Conservation (phyloP, 768 basidiomycete species). For the Xerocomellus dryophilus region DNA sequence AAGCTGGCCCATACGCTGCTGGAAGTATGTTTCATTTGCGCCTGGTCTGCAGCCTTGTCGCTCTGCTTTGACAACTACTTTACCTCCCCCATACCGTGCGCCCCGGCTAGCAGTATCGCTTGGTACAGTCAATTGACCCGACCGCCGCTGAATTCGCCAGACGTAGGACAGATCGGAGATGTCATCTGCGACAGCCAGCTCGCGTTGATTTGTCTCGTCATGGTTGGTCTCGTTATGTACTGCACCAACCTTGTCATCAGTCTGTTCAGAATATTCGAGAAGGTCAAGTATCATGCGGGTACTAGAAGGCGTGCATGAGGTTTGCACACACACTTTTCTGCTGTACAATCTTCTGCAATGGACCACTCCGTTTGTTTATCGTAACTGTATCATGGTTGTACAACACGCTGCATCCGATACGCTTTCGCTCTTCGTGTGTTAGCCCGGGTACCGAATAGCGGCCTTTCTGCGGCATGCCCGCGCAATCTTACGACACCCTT, state of each 20-base stretch:
- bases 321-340: background rate
- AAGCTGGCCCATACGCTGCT: constrained; percentile 85
- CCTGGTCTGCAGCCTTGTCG: constrained; percentile 89
- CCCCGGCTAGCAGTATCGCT: constrained; percentile 50
- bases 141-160: constrained; percentile 20
- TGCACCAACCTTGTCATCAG: constrained; percentile 83
- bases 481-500: background rate
- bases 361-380: background rate
- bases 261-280: constrained; percentile 83
- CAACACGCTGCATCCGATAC: background rate
- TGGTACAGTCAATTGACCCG: constrained; percentile 77
- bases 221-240: constrained; percentile 74
- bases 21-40: constrained; percentile 88
- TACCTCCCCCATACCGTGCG: constrained; percentile 80
- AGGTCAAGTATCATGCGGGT: constrained; percentile 71
- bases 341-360: background rate
- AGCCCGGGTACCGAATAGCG: background rate
- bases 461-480: background rate
- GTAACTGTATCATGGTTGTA: background rate
- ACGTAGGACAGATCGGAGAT: constrained; percentile 49
- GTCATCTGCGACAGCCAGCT: constrained; percentile 72
- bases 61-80: constrained; percentile 91
- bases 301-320: constrained; percentile 23
- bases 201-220: constrained; percentile 73
- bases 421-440: background rate